phyloP scores from a whole-genome alignment of 1,284 basidiomycete genomes.

The Kwoniella shivajii region DNA sequence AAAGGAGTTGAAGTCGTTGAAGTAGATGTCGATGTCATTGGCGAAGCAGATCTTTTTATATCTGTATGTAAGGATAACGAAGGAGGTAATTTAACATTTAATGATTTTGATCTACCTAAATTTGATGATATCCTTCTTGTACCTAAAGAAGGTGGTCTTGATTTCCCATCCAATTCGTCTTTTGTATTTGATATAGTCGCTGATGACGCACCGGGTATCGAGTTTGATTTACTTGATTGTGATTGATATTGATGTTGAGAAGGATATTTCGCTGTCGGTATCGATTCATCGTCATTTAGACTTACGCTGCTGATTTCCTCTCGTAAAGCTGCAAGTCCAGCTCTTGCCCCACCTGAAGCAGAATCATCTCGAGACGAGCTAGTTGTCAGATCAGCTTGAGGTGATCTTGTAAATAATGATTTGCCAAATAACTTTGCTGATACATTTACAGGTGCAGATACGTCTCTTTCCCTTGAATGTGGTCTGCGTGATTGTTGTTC shows the following conservation, averaged over 20 bases:
- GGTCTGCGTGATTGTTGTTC: no score
- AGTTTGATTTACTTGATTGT: no score
- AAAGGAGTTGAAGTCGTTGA: neutral
- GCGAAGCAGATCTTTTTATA: neutral
- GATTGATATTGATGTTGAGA: no score
- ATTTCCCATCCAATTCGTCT: neutral
- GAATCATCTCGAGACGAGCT: neutral
- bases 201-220: neutral
- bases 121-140: constrained; percentile 22
- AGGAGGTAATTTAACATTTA: constrained; percentile 28
- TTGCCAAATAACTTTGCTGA: constrained; percentile 21
- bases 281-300: no score
- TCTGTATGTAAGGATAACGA: constrained; percentile 9
- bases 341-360: neutral
- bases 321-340: neutral
- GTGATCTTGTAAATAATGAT: constrained; percentile 11
- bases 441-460: constrained; percentile 11
- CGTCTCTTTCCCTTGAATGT: constrained; percentile 13
- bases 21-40: constrained; percentile 15
- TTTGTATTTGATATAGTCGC: constrained; percentile 1
- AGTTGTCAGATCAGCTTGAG: neutral
- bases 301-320: neutral
- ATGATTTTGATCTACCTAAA: constrained; percentile 23
- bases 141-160: neutral
- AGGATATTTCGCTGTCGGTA: no score